Percentiles rank a stretch among this genome's conserved stretches.
Conservation (phyloP, 1,139 yeast species). For the Blastobotrys petasosporus region DNA sequence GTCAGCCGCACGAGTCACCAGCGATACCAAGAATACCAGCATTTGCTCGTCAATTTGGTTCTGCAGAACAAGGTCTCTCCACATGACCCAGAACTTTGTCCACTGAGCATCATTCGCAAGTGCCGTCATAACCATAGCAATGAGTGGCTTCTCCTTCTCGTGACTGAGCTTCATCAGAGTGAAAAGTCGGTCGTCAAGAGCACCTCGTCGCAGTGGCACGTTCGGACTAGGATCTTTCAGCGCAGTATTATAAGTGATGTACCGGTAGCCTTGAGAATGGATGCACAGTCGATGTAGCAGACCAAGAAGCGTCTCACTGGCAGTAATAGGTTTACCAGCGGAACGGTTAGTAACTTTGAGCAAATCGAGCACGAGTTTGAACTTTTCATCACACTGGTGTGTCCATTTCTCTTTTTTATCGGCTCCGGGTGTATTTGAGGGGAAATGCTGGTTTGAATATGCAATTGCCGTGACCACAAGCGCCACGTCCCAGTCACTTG, state of each 20-base stretch:
- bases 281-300: conserved; percentile 29
- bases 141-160: conserved; percentile 19
- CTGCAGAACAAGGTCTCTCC: conserved; percentile 24
- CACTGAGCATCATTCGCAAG: conserved; percentile 38
- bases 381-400: conserved; percentile 24
- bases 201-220: conserved; percentile 13
- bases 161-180: conserved; percentile 20
- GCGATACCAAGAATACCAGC: conserved; percentile 25
- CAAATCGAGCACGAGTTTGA: conserved; percentile 25
- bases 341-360: conserved; percentile 29
- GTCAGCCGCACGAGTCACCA: conserved; percentile 30
- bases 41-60: conserved; percentile 21
- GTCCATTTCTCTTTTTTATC: conserved; percentile 16
- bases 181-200: conserved; percentile 22
- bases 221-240: conserved; percentile 23
- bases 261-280: conserved; percentile 15
- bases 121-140: conserved; percentile 34
- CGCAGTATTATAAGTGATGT: conserved; percentile 23
- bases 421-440: background rate
- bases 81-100: conserved; percentile 33
- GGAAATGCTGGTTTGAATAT: conserved; percentile 23
- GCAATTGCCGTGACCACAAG: conserved; percentile 28
- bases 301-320: conserved; percentile 22
- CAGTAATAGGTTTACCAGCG: conserved; percentile 23
- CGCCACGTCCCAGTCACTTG: conserved; percentile 29